Evolutionary conservation across 306 rosid genomes (phyloP), one percentile per base, ranked within the genome.

Genomic region (Vigna angularis): DNA sequence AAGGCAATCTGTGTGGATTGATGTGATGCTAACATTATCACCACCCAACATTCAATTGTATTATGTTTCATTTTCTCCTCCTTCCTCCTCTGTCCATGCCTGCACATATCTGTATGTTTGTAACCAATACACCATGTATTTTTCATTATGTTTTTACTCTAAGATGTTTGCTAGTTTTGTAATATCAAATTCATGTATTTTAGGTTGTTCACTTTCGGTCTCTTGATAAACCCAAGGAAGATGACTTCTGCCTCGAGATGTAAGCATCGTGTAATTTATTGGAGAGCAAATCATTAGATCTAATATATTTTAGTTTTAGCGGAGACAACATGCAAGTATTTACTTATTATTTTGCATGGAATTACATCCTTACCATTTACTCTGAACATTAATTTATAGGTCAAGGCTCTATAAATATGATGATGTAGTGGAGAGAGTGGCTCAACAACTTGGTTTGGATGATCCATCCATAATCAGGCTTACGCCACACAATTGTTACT

Each of bases 121-220:
- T 52, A 52, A 34, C 55, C 59, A 57, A 47, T 36, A 42, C 24
- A 22, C 79, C 65, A 16, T 17, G 22, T 67, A 40, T 64, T 38
- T 57, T 57, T 56, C 58, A 15, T 48, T 24, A 17, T 50, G 18
- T 56, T 51, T 79, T 53, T 52, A 12, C 67, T 38, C 7, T 69
- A 77, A 42, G 76, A 49, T 79, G 40, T 57, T 6, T 15, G 18
- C 82, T 69, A 76, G 59, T 18, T 1, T 47, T 67, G 72, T 83
- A 0, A 61, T 57, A 50, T 53, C 66, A 45, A 48, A 57, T 81
- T 52, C 59, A 75, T 88, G 34, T 72, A 30, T 73, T 42, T 70
- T 83, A 93, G 98, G 93, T 93, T 86, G 98, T 93, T 86, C 98
- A 90, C 84, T 93, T 91, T 40, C 93, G 98, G 34, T 84, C 93